Conservation (phyloP, 2,329 filamentous ascomycete species). For the Neofusicoccum laricinum region DNA sequence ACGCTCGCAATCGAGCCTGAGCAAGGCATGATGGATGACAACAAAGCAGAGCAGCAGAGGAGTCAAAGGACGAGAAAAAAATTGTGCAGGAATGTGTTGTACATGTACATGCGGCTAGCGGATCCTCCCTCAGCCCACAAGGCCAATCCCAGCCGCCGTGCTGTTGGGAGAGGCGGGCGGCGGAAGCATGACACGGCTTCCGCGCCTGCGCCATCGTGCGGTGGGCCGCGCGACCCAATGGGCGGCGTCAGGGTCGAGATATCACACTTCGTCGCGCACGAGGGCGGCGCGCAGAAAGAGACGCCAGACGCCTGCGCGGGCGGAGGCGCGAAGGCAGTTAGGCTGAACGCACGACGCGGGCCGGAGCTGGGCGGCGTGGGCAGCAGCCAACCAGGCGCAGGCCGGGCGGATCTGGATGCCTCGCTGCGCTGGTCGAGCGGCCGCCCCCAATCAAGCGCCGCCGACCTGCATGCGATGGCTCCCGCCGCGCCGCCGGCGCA, state of each 20-base stretch:
- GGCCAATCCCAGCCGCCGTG: conserved; percentile 1
- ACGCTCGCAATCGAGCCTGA: background rate
- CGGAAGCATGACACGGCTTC: conserved; percentile 13
- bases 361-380: background rate
- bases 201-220: background rate
- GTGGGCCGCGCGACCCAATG: background rate
- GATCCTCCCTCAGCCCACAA: background rate
- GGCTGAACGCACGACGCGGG: conserved; percentile 7
- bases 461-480: background rate
- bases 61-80: background rate
- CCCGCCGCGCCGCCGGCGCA: background rate
- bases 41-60: background rate
- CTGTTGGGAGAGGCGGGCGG: conserved; percentile 3
- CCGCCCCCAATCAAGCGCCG: background rate
- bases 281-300: background rate
- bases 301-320: background rate
- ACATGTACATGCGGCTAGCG: conserved; percentile 8
- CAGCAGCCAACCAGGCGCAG: background rate
- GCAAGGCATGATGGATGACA: conserved; percentile 4
- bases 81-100: conserved; percentile 3
- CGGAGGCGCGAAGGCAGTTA: background rate
- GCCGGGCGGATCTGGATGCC: background rate
- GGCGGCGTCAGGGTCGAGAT: background rate
- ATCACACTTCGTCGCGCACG: background rate
- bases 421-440: background rate